These are phyloP conservation scores for Proliferodiscus dingleyae DNA, from an alignment of 2,329 filamentous ascomycete genomes.

Conservation along the genomic window DNA sequence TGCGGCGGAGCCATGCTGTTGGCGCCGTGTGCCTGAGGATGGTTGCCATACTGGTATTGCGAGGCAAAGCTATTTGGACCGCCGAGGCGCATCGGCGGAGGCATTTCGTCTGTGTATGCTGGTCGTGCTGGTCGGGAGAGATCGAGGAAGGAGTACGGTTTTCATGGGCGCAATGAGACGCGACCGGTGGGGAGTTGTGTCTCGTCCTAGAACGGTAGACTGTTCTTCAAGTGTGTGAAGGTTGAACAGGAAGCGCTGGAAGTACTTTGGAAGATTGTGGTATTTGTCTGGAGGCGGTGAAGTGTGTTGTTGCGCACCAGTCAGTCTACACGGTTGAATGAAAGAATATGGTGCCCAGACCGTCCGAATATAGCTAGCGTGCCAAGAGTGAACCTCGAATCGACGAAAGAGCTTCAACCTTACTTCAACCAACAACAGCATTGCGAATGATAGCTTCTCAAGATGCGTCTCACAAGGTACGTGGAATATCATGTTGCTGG, in stretches of 20 bases:
- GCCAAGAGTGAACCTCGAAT: conserved; percentile 10
- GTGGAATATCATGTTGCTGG: conserved; percentile 1
- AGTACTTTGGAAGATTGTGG: background rate
- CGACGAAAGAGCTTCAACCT: background rate
- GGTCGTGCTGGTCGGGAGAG: conserved; percentile 29
- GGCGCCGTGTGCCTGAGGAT: conserved; percentile 38
- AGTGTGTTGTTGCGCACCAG: background rate
- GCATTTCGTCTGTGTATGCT: conserved; percentile 30
- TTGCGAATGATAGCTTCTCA: conserved; percentile 16
- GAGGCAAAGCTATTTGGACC: conserved; percentile 30
- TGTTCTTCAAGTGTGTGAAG: background rate
- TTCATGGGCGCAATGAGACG: conserved; percentile 32
- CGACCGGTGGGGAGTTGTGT: conserved; percentile 9
- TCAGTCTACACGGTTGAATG: background rate
- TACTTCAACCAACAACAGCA: conserved; percentile 12
- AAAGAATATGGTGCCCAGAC: conserved; percentile 7
- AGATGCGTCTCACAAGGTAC: conserved; percentile 31
- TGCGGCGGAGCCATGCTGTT: conserved; percentile 50
- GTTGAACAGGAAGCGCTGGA: background rate
- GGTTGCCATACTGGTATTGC: conserved; percentile 41
- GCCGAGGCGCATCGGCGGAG: conserved; percentile 32
- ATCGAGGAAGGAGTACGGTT: conserved; percentile 26
- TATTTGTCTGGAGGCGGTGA: background rate
- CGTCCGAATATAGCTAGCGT: conserved; percentile 13
- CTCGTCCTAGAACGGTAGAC: background rate